Evolutionary conservation across 2,329 filamentous ascomycete species (phyloP).

Genomic region (Fusarium caatingaense): DNA sequence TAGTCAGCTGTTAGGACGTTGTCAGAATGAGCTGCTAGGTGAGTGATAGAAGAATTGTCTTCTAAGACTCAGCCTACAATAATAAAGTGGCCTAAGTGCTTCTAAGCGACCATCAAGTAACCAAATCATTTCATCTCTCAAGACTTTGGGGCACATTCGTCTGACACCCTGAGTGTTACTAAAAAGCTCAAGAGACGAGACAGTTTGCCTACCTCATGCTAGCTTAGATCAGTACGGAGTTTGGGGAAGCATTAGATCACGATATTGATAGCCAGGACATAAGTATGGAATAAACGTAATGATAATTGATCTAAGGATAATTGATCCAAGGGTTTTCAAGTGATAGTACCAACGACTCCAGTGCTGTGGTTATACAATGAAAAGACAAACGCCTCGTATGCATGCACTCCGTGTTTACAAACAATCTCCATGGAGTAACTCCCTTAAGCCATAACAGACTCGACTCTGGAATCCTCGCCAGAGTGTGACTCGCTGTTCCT

Average conservation of each 20-base stretch:
- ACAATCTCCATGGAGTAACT: neutral
- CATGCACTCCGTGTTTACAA: constrained; percentile 7
- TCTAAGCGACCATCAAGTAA: too few relatives aligned
- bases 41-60: too few relatives aligned
- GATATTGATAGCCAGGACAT: constrained; percentile 1
- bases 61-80: too few relatives aligned
- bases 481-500: constrained; percentile 41
- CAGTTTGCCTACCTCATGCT: neutral
- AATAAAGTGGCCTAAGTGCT: too few relatives aligned
- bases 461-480: constrained; percentile 30
- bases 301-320: constrained; percentile 18
- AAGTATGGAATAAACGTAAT: neutral
- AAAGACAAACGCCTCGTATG: constrained; percentile 33
- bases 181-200: neutral
- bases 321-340: neutral
- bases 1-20: neutral
- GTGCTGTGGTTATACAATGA: constrained; percentile 22
- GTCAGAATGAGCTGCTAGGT: neutral
- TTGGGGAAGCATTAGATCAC: neutral
- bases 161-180: too few relatives aligned
- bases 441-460: constrained; percentile 35
- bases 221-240: neutral
- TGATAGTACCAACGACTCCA: neutral
- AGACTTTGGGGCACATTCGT: too few relatives aligned
- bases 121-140: too few relatives aligned